These are phyloP conservation scores for Alternaria gansuensis DNA, from an alignment of 2,329 filamentous ascomycete species.

Conservation along the genomic window DNA sequence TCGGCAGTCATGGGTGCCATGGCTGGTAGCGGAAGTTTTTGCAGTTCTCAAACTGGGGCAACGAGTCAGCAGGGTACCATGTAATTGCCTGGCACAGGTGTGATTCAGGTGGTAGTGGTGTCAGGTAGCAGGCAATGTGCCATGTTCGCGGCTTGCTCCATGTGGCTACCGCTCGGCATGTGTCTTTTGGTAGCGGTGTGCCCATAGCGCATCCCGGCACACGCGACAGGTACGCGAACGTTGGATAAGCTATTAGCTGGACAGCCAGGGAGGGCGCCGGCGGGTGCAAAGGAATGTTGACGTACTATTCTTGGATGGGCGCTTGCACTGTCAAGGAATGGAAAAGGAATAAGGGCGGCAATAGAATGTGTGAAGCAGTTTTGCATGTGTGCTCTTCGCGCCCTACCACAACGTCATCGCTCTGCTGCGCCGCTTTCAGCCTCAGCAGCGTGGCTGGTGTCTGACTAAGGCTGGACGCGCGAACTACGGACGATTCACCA, in stretches of 20 bases:
- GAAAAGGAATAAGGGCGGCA: background rate
- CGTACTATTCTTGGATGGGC: constrained; percentile 29
- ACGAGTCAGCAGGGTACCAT: constrained; percentile 18
- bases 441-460: background rate
- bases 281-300: constrained; percentile 7
- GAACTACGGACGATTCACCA: constrained; percentile 18
- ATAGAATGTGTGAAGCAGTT: background rate
- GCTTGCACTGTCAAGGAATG: background rate
- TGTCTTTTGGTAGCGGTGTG: constrained; percentile 15
- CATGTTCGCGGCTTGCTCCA: background rate
- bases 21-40: constrained; percentile 1
- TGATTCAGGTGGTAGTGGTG: constrained; percentile 2
- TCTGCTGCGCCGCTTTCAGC: constrained; percentile 15
- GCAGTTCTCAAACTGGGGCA: constrained; percentile 10
- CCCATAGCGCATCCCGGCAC: constrained; percentile 20
- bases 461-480: constrained; percentile 12
- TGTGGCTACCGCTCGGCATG: constrained; percentile 8
- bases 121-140: constrained; percentile 2
- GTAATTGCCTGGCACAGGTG: background rate
- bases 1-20: constrained; percentile 59
- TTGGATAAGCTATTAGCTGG: background rate
- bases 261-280: background rate
- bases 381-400: background rate
- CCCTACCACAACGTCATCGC: constrained; percentile 14
- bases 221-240: constrained; percentile 19